A percentile compares a stretch with the other conserved stretches of the same genome.
These are phyloP conservation scores for Umbelopsis sp. DNA, from an alignment of 192 early-diverging fungal species.

Conservation along the genomic window DNA sequence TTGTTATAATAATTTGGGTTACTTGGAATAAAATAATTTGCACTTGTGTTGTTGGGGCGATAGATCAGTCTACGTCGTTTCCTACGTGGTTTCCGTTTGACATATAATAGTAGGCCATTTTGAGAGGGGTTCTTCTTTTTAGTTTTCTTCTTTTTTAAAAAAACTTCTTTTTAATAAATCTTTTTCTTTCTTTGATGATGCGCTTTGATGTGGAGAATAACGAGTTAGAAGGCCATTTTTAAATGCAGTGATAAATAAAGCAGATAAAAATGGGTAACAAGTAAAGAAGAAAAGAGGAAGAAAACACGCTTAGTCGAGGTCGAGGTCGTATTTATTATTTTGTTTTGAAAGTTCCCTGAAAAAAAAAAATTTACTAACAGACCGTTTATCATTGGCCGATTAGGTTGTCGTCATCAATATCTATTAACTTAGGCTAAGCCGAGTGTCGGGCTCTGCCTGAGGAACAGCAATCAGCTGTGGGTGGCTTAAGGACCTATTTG, in stretches of 20 bases:
- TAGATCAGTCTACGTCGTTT: slow-evolving; percentile 47
- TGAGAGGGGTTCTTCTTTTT: slow-evolving; percentile 19
- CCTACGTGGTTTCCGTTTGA: slow-evolving; percentile 49
- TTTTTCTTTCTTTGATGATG: slow-evolving; percentile 26
- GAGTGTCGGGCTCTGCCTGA: too few species aligned
- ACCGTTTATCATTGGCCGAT: too few species aligned
- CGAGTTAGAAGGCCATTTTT: slow-evolving; percentile 19
- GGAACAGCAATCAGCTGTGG: too few species aligned
- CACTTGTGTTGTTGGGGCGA: slow-evolving; percentile 4
- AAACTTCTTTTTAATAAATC: not conserved
- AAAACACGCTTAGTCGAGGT: not conserved
- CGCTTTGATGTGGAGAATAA: not conserved
- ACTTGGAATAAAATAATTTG: not conserved
- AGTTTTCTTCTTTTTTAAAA: slow-evolving; percentile 24
- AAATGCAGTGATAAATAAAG: not conserved
- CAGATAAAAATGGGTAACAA: slow-evolving; percentile 8
- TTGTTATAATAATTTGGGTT: not conserved
- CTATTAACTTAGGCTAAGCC: too few species aligned
- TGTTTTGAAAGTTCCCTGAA: not conserved
- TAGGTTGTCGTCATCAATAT: too few species aligned
- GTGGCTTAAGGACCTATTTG: too few species aligned
- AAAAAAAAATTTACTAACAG: not conserved
- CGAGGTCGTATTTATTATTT: not conserved
- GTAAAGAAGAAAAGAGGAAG: not conserved
- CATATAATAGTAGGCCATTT: slow-evolving; percentile 49